phyloP scores from a whole-genome alignment of 2,329 filamentous ascomycete genomes.

The Juglanconis sp. region DNA sequence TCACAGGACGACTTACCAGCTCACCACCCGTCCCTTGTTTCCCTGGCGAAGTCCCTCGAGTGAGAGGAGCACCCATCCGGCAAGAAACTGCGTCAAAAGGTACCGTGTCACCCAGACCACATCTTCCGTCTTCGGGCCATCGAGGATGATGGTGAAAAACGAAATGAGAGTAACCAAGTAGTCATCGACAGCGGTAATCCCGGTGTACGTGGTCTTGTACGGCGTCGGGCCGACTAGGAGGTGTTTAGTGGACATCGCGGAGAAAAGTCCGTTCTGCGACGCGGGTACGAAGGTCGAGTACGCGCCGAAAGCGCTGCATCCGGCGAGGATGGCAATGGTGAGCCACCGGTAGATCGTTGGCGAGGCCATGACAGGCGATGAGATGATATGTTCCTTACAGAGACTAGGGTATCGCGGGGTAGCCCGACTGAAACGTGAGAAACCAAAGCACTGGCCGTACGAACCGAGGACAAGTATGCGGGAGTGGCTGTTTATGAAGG shows the following conservation, averaged over 20 bases:
- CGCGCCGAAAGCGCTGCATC: constrained; percentile 14
- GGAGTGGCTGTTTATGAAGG: no score
- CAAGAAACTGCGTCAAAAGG: constrained; percentile 18
- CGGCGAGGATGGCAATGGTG: constrained; percentile 2
- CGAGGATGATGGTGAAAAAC: constrained; percentile 17
- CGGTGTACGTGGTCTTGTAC: constrained; percentile 14
- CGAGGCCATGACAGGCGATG: not conserved
- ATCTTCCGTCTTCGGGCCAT: constrained; percentile 17
- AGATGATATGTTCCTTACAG: no score
- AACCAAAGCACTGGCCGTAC: no score
- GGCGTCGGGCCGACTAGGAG: constrained; percentile 14
- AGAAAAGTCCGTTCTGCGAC: constrained; percentile 5
- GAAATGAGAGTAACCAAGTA: constrained; percentile 2
- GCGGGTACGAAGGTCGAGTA: constrained; percentile 11
- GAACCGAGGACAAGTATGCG: no score
- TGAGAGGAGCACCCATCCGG: constrained; percentile 18
- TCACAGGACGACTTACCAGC: constrained; percentile 18
- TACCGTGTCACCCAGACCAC: constrained; percentile 15
- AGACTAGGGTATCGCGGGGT: not conserved
- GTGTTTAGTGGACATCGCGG: not conserved
- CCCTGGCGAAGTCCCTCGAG: constrained; percentile 21
- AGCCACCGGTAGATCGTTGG: not conserved
- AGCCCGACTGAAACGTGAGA: not conserved
- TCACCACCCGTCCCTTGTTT: constrained; percentile 17
- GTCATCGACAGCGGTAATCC: constrained; percentile 14